Conservation (phyloP, 2,329 filamentous ascomycete genomes). For the Diaporthe citrichinensis region DNA sequence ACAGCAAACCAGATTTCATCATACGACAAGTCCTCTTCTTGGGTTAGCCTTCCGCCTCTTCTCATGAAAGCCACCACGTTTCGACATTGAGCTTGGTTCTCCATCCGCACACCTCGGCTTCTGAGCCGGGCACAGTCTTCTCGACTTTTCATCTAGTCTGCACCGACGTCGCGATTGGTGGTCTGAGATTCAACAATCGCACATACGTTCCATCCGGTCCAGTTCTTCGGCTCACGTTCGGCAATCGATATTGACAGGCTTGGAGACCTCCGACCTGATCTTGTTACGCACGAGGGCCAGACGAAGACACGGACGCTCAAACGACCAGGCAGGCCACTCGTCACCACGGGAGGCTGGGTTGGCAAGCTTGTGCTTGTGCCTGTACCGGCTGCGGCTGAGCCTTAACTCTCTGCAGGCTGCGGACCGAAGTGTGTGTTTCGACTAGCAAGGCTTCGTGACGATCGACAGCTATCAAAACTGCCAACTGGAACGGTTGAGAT, state of each 20-base stretch:
- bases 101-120: constrained; percentile 4
- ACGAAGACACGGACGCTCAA: neutral
- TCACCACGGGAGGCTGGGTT: neutral
- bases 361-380: neutral
- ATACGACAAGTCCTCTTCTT: neutral
- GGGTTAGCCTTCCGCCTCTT: neutral
- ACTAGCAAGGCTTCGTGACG: constrained; percentile 16
- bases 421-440: constrained; percentile 24
- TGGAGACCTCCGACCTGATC: neutral
- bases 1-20: neutral
- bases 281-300: neutral
- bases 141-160: constrained; percentile 17
- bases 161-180: constrained; percentile 23
- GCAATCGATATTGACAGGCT: constrained; percentile 27
- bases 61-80: neutral
- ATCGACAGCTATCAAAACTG: constrained; percentile 31
- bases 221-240: constrained; percentile 8
- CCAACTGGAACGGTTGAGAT: constrained; percentile 12
- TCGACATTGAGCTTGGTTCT: constrained; percentile 24
- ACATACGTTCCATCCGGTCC: constrained; percentile 25
- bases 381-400: neutral
- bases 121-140: constrained; percentile 7
- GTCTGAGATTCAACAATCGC: constrained; percentile 12
- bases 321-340: neutral
- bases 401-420: constrained; percentile 3